Base-by-base conservation (phyloP, 1,284 basidiomycete genomes). In the Ustilago xerochloae region DNA sequence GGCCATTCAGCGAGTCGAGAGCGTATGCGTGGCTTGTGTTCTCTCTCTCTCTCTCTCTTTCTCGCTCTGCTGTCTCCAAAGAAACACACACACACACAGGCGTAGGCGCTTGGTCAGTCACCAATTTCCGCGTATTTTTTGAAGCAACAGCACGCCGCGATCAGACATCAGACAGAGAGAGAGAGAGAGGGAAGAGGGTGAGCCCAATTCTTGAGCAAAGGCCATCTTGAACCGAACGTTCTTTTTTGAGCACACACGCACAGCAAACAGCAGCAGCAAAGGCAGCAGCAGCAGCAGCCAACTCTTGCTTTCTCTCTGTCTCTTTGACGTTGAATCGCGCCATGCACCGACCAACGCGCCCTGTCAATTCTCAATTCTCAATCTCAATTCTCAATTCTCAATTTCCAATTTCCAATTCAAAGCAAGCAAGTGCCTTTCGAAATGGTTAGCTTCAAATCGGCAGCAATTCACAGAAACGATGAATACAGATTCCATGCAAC, bases 131-230 rank as follows among this genome's bases (percentile, higher is more conserved):
- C 41, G 41, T 43, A 43, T 43, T 43, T 43, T 18, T 13, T 10
- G 32, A 56, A n/a, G n/a, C n/a, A n/a, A 43, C 53, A 56, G 61
- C 61, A 63, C 41, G 54, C 48, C 61, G 61, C 49, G 54, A 63
- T 63, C 61, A 63, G 61, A 51, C 20, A 20, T 13, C 45, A 36
- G n/a, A 36, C 35, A 36, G 13, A 36, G 4, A 36, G 4, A 36
- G 4, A 36, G 43, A 46, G 22, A 46, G 26, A 47, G 45, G 28
- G 28, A 47, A n/a, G n/a, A n/a, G n/a, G n/a, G n/a, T n/a, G n/a
- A n/a, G n/a, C n/a, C n/a, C n/a, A n/a, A n/a, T n/a, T n/a, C n/a
- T 16, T 30, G 45, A 24, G 45, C 29, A 9, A 24, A 13, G 12
- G 45, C 12, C 15, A 26, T 13, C 13, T 26, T 22, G 24, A 26